Evolutionary conservation across 305 asterid species (phyloP), one percentile per base, ranked within the genome.

Genomic region (Petunia hybrid): DNA sequence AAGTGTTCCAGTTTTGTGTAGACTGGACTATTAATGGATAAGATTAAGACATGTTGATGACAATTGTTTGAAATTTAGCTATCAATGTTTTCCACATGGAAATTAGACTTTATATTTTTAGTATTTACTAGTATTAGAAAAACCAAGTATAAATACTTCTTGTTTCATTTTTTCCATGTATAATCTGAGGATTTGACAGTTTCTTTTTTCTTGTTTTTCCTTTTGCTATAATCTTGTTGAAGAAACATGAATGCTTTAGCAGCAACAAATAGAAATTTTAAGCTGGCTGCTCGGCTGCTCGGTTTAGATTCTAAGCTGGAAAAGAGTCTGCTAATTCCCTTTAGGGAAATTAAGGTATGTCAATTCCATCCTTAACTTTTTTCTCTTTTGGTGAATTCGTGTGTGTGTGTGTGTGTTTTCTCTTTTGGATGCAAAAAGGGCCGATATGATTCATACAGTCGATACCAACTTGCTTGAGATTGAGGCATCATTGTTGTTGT

Each of bases 201-300:
- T 60, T 45, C 41, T 0, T 42, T 40, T 5, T 69, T 81, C 38
- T 64, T 60, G 0, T 2, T n/a, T 77, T 56, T 1, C n/a, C n/a
- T 55, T 71, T 16, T 0, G 8, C 1, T 2, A 22, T 69, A 3
- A 43, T 46, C 57, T 61, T 36, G 31, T 63, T 70, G 57, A 77
- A 43, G 79, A 82, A 87, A 5, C 87, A 94, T 94, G 98, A 94
- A 94, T 66, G 98, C 98, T 4, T 90, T 94, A 80, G 95, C 89
- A 2, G 97, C 98, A 75, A 94, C 98, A 43, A 94, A 90, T 89
- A 86, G 98, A 77, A 91, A 94, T 87, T 93, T 94, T 86, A 93
- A 86, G 88, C 91, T 88, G 36, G 98, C 98, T 4, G 88, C 97
- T 78, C 89, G 94, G 77, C 91, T 93, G 36, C 83, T 94, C 1